Evolutionary conservation across 192 early-diverging fungal genomes (phyloP), one percentile per base, ranked within the genome.

Genomic region (Kappamyces sp.): DNA sequence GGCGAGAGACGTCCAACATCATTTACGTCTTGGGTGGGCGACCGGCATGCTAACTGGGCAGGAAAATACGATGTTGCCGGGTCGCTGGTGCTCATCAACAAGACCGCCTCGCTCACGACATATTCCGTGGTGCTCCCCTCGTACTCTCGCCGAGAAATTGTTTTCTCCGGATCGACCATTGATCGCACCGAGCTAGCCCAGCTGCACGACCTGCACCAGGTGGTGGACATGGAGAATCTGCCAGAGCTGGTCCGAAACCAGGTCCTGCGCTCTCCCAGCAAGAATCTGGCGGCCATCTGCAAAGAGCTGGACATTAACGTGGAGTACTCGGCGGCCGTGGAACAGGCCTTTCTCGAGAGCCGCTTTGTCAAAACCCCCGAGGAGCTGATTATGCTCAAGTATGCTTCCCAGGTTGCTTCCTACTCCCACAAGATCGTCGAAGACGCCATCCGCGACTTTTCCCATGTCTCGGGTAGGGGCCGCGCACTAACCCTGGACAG

Each of bases 321-420:
- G 51, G 40, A 51, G 10, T 62, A 68, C 1, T 66, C 70, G 33
- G 66, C 50, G 23, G 67, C 66, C 13, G 74, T 89, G 10, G 47
- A 76, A 7, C 67, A 76, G 49, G 80, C 86, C 3, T 75, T 95
- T 52, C 73, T 80, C 54, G 80, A 87, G 51, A 74, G 91, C 4
- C 82, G 94, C 15, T 76, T 90, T 62, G 77, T 83, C 67, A 97
- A 97, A 71, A 83, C 86, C 31, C 73, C 75, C 3, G 75, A 71
- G 50, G 94, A 97, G 66, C 74, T 93, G 50, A 84, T 68, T 5
- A 60, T 81, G 5, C 76, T 94, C 49, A 81, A 81, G 1, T 71
- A 71, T 49, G 87, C 91, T 2, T 86, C 54, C 33, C 51, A 52
- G n/a, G 60, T 77, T 32, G 65, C 74, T 23, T 58, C 60, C 12